A percentile compares a stretch with the other conserved stretches of the same genome.
Conservation (phyloP, 2,329 filamentous ascomycete genomes). For the Emmonsia crescens region DNA sequence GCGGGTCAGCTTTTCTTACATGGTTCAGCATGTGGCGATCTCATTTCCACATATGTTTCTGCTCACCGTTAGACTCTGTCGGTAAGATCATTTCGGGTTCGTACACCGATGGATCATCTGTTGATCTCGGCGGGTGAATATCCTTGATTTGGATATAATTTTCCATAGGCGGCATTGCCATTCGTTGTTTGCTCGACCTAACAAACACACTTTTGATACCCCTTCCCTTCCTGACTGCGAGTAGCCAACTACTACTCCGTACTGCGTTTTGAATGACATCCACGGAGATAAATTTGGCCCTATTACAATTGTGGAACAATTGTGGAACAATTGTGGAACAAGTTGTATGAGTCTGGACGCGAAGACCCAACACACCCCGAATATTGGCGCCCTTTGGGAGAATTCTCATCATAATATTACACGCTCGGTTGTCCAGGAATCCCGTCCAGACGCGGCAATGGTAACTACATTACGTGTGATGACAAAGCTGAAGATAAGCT, state of each 20-base stretch:
- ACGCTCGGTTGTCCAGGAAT: neutral
- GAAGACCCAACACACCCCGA: neutral
- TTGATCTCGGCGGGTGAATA: neutral
- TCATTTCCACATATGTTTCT: neutral
- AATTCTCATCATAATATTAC: neutral
- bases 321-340: neutral
- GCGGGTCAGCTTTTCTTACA: neutral
- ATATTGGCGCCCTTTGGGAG: too few relatives aligned
- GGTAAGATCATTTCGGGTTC: neutral
- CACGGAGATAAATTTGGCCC: neutral
- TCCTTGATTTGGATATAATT: neutral
- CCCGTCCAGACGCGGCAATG: neutral
- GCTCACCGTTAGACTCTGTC: neutral
- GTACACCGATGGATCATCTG: neutral
- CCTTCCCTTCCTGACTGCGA: too few relatives aligned
- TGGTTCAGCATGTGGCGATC: neutral
- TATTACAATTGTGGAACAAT: neutral
- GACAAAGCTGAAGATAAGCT: neutral
- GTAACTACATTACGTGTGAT: neutral
- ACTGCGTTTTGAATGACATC: neutral
- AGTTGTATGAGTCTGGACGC: neutral
- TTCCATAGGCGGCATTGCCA: neutral
- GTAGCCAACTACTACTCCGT: too few relatives aligned
- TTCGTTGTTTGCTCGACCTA: neutral
- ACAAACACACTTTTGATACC: too few relatives aligned